Base-by-base conservation (phyloP, 2,329 filamentous ascomycete species). In the Delphinella strobiligena region DNA sequence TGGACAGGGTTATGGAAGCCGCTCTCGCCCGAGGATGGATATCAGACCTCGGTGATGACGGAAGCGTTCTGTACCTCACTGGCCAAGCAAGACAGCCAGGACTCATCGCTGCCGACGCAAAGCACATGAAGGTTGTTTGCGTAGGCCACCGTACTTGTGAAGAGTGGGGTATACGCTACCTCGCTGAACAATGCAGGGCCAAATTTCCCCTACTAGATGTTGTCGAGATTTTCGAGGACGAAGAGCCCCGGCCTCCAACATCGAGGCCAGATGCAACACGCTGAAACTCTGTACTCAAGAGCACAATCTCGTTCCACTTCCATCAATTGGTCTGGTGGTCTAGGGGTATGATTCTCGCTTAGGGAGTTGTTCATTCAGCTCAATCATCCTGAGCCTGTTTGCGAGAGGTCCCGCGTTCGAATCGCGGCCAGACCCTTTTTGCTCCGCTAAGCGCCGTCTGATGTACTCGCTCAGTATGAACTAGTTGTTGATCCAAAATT, bases 121-220 rank as follows among this genome's bases (percentile, higher is more conserved):
- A 49, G 15, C 54, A 54, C 9, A 52, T 61, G 47, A 54, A 54
- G 9, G 58, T 59, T 11, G 51, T 53, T 3, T 64, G 60, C 36
- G 59, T 63, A 7, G 60, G 61, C 2, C 60, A 64, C 43, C 50
- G 53, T 1, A 48, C 51, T 12, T 56, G 56, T 10, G 60, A 63
- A 40, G 58, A 62, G 15, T 64, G 60, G 60, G 60, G 60, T 0
- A 58, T 63, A n/a, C 45, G 51, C 14, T 59, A 52, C 34, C 42
- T 62, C 14, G 57, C 54, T 10, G 42, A 40, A 11, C 40, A 46
- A 4, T 12, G 63, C 3, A 48, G 55, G 10, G 42, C 36, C 3
- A 47, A 50, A 8, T 64, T 57, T 37, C 57, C 59, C 2, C 41
- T 36, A 4, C 29, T 59, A 12, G 40, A 42, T 5, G 55, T 63